These are phyloP conservation scores for Areca catechu DNA, from an alignment of 176 grass and related monocot genomes.

Conservation along the genomic window DNA sequence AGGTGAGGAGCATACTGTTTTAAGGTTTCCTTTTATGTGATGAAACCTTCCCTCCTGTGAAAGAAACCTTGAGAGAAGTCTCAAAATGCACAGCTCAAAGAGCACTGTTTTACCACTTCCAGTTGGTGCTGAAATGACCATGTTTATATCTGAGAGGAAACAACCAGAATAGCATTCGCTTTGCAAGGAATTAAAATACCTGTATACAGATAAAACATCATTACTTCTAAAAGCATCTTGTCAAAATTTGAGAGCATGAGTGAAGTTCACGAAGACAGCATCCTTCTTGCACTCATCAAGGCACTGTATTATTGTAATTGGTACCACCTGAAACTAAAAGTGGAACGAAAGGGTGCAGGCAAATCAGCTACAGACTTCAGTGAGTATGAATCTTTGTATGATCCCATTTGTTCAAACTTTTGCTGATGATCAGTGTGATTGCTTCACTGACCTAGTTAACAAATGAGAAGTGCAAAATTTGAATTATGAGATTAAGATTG, in stretches of 20 bases:
- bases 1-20: conserved; percentile 52
- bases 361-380: conserved; percentile 54
- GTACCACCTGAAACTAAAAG: conserved; percentile 71
- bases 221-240: neutral
- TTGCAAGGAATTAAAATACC: conserved; percentile 96
- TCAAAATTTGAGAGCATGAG: neutral
- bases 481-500: too few relatives aligned
- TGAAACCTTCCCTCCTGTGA: conserved; percentile 60
- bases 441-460: too few relatives aligned
- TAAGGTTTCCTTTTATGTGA: conserved; percentile 61
- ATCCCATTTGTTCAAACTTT: conserved; percentile 30
- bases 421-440: too few relatives aligned
- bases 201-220: conserved; percentile 23
- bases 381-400: conserved; percentile 49
- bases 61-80: conserved; percentile 78
- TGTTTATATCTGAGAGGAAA: conserved; percentile 76
- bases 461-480: too few relatives aligned
- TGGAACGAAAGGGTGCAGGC: conserved; percentile 52
- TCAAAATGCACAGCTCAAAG: conserved; percentile 89
- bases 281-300: too few relatives aligned
- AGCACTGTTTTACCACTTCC: conserved; percentile 91
- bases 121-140: conserved; percentile 94
- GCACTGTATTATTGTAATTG: too few relatives aligned
- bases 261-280: too few relatives aligned
- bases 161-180: conserved; percentile 77